These are phyloP conservation scores for Cudoniella acicularis DNA, from an alignment of 495 filamentous ascomycete species.

Conservation along the genomic window DNA sequence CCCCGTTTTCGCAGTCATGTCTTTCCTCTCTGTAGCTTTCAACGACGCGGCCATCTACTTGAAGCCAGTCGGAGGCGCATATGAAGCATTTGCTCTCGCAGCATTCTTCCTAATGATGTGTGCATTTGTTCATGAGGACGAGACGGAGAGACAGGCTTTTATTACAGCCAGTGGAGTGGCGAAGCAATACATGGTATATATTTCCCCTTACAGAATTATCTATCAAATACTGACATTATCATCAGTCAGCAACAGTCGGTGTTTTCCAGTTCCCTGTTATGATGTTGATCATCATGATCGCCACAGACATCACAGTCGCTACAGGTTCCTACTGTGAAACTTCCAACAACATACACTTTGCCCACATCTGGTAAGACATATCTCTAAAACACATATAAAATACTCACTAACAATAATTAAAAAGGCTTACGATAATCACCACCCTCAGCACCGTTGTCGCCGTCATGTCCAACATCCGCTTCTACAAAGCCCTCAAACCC, in stretches of 20 bases:
- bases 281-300: conserved; percentile 37
- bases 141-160: conserved; percentile 79
- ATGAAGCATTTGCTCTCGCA: conserved; percentile 85
- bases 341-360: conserved; percentile 69
- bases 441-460: conserved; percentile 16
- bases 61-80: conserved; percentile 72
- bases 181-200: background rate
- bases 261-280: conserved; percentile 29
- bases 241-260: conserved; percentile 15
- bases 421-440: conserved; percentile 17
- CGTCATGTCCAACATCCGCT: conserved; percentile 19
- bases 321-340: conserved; percentile 69
- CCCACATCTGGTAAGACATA: conserved; percentile 61
- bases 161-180: conserved; percentile 44
- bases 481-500: conserved; percentile 24
- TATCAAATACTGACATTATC: background rate
- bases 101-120: conserved; percentile 86
- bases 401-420: no score
- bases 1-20: conserved; percentile 73
- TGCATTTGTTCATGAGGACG: conserved; percentile 69
- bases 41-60: conserved; percentile 77
- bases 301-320: conserved; percentile 66
- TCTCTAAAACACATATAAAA: background rate
- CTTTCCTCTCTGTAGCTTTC: conserved; percentile 70
- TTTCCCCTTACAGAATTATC: background rate